These are phyloP conservation scores for Leonotis leonurus DNA, from an alignment of 257 asterid genomes.

Conservation along the genomic window DNA sequence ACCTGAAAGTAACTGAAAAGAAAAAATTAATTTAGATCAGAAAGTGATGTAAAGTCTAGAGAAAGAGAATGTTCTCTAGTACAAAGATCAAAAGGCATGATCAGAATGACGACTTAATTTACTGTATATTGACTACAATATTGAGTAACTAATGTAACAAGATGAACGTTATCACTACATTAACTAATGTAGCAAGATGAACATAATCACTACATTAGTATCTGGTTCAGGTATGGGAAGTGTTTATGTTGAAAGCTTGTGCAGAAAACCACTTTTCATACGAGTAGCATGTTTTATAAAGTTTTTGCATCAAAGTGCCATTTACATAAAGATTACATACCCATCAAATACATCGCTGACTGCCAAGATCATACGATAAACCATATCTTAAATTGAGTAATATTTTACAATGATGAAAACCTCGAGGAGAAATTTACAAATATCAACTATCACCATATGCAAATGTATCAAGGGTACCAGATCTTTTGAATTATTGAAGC, in stretches of 20 bases:
- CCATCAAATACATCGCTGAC: neutral
- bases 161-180: neutral
- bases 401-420: neutral
- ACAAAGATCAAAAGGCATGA: conserved; percentile 5
- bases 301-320: neutral
- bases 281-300: neutral
- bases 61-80: neutral
- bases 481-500: neutral
- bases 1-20: conserved; percentile 77
- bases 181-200: neutral
- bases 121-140: neutral
- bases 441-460: neutral
- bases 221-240: neutral
- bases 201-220: neutral
- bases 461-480: neutral
- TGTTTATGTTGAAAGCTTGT: neutral
- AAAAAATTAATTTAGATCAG: conserved; percentile 14
- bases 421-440: neutral
- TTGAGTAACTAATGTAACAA: neutral
- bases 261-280: neutral
- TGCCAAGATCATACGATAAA: neutral
- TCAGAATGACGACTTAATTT: neutral
- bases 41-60: conserved; percentile 3
- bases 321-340: neutral
- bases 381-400: neutral